Evolutionary conservation across 768 basidiomycete species (phyloP).

Genomic region (Boletales sp.): DNA sequence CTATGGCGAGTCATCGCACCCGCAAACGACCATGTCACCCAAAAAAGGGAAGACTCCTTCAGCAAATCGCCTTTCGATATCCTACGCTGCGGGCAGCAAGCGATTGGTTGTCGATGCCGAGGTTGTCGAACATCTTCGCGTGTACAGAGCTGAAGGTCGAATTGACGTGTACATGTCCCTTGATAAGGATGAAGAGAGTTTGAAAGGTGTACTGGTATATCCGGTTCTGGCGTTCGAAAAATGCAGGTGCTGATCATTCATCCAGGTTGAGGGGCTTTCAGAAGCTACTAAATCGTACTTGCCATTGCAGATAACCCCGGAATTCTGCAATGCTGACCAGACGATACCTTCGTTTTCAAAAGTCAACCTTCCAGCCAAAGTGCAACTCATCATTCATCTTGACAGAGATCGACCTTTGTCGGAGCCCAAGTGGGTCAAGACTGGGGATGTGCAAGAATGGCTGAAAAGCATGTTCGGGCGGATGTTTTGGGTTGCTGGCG

Average conservation of each 20-base stretch:
- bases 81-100: constrained; percentile 86
- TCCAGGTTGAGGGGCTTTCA: constrained; percentile 70
- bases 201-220: constrained; percentile 77
- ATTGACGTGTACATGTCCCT: constrained; percentile 78
- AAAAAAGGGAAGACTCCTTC: constrained; percentile 54
- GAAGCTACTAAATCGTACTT: constrained; percentile 70
- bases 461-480: constrained; percentile 81
- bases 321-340: constrained; percentile 44
- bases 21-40: constrained; percentile 19
- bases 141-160: constrained; percentile 78
- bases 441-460: constrained; percentile 94
- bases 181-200: constrained; percentile 48
- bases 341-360: constrained; percentile 75
- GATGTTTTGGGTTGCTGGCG: constrained; percentile 83
- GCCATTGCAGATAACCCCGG: constrained; percentile 47
- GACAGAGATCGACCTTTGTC: constrained; percentile 87
- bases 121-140: constrained; percentile 74
- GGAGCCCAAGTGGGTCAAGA: constrained; percentile 96
- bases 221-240: constrained; percentile 1
- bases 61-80: constrained; percentile 88
- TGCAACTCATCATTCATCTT: constrained; percentile 73
- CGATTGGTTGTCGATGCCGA: constrained; percentile 88
- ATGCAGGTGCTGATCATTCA: constrained; percentile 7
- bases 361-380: constrained; percentile 45
- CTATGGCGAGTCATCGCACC: constrained; percentile 43